Base-by-base conservation (phyloP, 1,284 basidiomycete species). In the Cryptococcus sp. region DNA sequence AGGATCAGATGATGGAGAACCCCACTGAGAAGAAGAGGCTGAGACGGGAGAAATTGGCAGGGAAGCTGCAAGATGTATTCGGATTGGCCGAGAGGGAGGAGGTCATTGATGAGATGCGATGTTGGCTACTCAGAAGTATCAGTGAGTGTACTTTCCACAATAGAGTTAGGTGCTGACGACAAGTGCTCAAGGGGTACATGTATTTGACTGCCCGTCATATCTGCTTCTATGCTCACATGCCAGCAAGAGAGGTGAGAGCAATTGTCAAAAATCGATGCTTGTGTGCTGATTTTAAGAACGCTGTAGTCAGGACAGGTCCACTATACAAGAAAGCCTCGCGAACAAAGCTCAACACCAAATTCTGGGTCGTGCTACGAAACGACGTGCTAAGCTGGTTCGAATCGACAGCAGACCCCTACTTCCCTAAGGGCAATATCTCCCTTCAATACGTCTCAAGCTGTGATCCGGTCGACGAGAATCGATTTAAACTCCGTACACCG, bases 201-300 rank as follows among this genome's bases (percentile, higher is more conserved):
- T 98, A 94, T 72, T 79, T 98, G 42, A 97, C 94, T 1, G 87
- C 87, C 59, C 83, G 85, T 3, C 88, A 94, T 66, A 75, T 98
- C 23, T 97, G 93, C 76, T 98, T 98, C 78, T 98, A 97, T 71
- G 94, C 94, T 0, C 91, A 94, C 70, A 85, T 98, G 81, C 88
- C 89, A 7, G 80, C 84, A 19, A 80, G 85, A 77, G 90, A 93
- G 80, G 90, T 90, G 57, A 45, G 77, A 62, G 1, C 9, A 34
- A 16, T 9, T 9, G 9, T 34, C 32, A 9, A 34, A 41, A 11
- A 49, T 66, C 18, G 66, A 49, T 44, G 39, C 45, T 39, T 39
- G n/a, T n/a, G 22, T 21, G 36, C 24, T 46, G 18, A 48, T 42
- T 34, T 48, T 7, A 60, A 92, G 87, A 86, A 91, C 65, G 85